Percentiles rank a stretch among this genome's conserved stretches.
Conservation (phyloP, 2,329 filamentous ascomycete species). For the Clarireedia homoeocarpa region DNA sequence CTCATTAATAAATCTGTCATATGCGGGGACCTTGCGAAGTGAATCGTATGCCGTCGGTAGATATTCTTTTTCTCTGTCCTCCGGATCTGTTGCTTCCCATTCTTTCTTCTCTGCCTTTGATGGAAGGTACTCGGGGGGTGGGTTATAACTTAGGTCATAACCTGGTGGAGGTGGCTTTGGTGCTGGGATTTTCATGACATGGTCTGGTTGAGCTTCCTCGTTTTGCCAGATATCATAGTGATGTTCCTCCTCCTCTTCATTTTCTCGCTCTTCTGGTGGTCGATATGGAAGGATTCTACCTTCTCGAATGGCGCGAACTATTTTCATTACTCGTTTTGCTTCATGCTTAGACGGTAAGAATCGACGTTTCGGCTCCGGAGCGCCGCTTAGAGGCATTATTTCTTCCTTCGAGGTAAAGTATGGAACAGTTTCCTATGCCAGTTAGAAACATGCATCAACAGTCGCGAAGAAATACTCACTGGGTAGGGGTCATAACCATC, state of each 20-base stretch:
- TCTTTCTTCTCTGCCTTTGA: slow-evolving; percentile 72
- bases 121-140: slow-evolving; percentile 87
- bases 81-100: slow-evolving; percentile 81
- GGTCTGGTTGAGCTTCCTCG: slow-evolving; percentile 72
- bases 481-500: slow-evolving; percentile 92
- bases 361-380: slow-evolving; percentile 90
- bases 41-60: slow-evolving; percentile 76
- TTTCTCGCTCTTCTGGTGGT: slow-evolving; percentile 60
- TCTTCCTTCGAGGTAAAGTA: slow-evolving; percentile 90
- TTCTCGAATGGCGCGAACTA: slow-evolving; percentile 91
- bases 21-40: slow-evolving; percentile 85
- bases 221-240: slow-evolving; percentile 89
- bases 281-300: slow-evolving; percentile 89
- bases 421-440: slow-evolving; percentile 68
- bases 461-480: slow-evolving; percentile 36
- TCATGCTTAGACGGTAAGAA: slow-evolving; percentile 97
- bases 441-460: slow-evolving; percentile 16
- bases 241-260: slow-evolving; percentile 64
- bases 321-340: slow-evolving; percentile 91
- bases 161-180: slow-evolving; percentile 89
- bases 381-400: slow-evolving; percentile 88
- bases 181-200: slow-evolving; percentile 90
- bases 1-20: slow-evolving; percentile 85
- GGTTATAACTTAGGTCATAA: slow-evolving; percentile 95
- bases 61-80: slow-evolving; percentile 86